Evolutionary conservation across 2,329 filamentous ascomycete genomes (phyloP), one percentile per base, ranked within the genome.

Genomic region (Phoma sp.): DNA sequence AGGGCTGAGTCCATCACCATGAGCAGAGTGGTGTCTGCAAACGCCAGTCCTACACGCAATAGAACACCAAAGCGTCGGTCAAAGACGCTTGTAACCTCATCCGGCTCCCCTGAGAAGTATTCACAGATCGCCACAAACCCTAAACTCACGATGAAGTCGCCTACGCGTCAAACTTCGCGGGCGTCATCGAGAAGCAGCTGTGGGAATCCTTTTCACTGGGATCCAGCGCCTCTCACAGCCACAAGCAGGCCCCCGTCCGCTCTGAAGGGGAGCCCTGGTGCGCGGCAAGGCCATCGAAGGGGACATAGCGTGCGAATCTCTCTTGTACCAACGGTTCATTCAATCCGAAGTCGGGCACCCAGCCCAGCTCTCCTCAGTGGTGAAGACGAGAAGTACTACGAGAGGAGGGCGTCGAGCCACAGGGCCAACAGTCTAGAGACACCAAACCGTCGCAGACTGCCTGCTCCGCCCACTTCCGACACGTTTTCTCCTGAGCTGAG

Each of bases 241-340:
- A 27, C 46, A 23, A 65, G 66, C 0, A 79, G 77, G 51, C 74
- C 47, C 4, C 47, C 77, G 9, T 79, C 77, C 7, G 76, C 76
- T 0, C 41, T 79, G 55, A 79, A 79, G 59, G 75, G 77, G 0
- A 79, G 77, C 41, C 77, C 78, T 1, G 75, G 72, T 43, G 74
- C 75, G 18, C 73, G 77, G 18, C 78, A 77, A 59, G 75, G 76
- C 1, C 77, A 79, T 55, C 67, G 69, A 35, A 60, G 77, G 36
- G 76, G 78, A 55, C 79, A 78, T 38, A 78, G 76, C 52, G 78
- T 81, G 10, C 72, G 78, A 4, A 77, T 80, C 22, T 79, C 75
- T 1, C 60, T 79, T 2, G 72, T 71, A 6, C 77, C 77, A 9
- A 77, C 75, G 3, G 70, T 78, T 9, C 64, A 79, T 18, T 76